Conservation (phyloP, 805 yeast species). For the Yamadazyma ubonensis region DNA sequence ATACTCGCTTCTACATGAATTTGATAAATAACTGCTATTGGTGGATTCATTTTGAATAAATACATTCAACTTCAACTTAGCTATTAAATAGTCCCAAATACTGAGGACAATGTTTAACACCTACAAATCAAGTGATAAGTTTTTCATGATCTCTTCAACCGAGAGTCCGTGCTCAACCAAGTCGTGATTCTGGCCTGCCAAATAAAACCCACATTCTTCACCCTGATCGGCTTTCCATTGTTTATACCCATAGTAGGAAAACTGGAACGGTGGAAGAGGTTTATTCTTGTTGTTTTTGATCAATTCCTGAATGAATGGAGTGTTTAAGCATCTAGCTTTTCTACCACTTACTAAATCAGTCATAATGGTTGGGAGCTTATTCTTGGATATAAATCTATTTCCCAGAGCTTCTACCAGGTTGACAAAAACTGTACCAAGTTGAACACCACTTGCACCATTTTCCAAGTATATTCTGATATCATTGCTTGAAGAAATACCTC, state of each 20-base stretch:
- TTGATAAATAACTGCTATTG: too few relatives aligned
- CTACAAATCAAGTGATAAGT: slow-evolving; percentile 20
- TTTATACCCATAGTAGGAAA: slow-evolving; percentile 32
- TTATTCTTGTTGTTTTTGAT: slow-evolving; percentile 3
- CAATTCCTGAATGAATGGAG: slow-evolving; percentile 30
- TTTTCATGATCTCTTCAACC: slow-evolving; percentile 24
- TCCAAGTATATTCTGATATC: slow-evolving; percentile 30
- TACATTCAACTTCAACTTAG: too few relatives aligned
- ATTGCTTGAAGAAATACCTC: slow-evolving; percentile 45
- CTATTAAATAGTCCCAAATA: too few relatives aligned
- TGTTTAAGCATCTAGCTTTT: slow-evolving; percentile 35
- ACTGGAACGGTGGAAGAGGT: slow-evolving; percentile 36
- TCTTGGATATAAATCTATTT: slow-evolving; percentile 17
- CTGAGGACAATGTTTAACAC: too few relatives aligned
- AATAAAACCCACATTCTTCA: slow-evolving; percentile 26
- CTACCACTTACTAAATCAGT: slow-evolving; percentile 38
- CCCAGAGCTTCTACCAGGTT: slow-evolving; percentile 30
- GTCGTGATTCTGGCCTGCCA: slow-evolving; percentile 36
- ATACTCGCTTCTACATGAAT: too few relatives aligned
- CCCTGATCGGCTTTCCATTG: slow-evolving; percentile 17
- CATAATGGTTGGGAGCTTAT: slow-evolving; percentile 25
- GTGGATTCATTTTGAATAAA: too few relatives aligned
- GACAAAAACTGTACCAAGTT: slow-evolving; percentile 54
- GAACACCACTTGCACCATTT: slow-evolving; percentile 52
- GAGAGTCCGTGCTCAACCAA: slow-evolving; percentile 19